Conservation (phyloP, 345 rosid genomes). For the Passiflora organensis region DNA sequence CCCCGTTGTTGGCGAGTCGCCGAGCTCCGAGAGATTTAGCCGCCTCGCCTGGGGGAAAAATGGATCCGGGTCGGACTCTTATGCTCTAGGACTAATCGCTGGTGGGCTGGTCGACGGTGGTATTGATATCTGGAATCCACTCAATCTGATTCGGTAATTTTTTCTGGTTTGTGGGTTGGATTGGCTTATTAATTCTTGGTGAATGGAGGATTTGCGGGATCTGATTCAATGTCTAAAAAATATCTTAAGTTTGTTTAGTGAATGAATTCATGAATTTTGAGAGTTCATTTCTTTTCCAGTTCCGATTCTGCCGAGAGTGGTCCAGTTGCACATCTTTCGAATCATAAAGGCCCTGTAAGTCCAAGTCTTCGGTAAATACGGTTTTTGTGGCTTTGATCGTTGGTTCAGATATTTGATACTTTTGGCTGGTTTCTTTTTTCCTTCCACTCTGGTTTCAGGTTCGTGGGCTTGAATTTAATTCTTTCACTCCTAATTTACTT, state of each 20-base stretch:
- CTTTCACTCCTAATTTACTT: conserved; percentile 66
- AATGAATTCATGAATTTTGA: not conserved
- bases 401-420: conserved; percentile 2
- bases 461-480: conserved; percentile 95
- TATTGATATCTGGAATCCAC: conserved; percentile 89
- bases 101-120: conserved; percentile 95
- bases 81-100: conserved; percentile 77
- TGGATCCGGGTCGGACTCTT: conserved; percentile 80
- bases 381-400: not conserved
- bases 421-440: too few species aligned
- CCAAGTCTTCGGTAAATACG: conserved; percentile 12
- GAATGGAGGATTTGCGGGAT: not conserved
- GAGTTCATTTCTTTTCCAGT: conserved; percentile 29
- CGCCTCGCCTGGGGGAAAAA: conserved; percentile 88
- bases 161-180: not conserved
- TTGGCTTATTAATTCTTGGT: conserved; percentile 1
- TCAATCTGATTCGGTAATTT: conserved; percentile 61
- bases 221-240: too few species aligned
- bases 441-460: conserved; percentile 56
- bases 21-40: conserved; percentile 90
- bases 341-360: conserved; percentile 95
- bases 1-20: conserved; percentile 64
- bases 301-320: conserved; percentile 55
- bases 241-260: not conserved
- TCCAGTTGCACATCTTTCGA: conserved; percentile 67